Percentiles rank a stretch among this genome's conserved stretches.
Evolutionary conservation across 768 basidiomycete species (phyloP).

Genomic region (Leccinellum rugosiceps): DNA sequence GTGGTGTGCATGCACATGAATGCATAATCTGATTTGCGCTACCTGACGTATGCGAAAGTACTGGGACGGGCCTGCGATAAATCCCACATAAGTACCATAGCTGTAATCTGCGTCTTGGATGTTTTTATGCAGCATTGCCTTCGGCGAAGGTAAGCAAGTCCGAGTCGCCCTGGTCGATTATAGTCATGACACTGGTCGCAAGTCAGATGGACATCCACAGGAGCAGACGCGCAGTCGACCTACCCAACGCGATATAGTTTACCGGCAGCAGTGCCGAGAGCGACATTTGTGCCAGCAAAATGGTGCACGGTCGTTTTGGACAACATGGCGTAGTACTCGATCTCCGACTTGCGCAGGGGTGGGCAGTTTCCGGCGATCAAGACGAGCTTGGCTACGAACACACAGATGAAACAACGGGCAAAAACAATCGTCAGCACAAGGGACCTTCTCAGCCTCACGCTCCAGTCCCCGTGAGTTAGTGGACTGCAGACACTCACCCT

Average conservation of each 20-base stretch:
- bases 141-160: slow-evolving; percentile 89
- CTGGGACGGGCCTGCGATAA: background rate
- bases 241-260: slow-evolving; percentile 99
- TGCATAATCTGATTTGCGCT: slow-evolving; percentile 1
- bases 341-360: slow-evolving; percentile 97
- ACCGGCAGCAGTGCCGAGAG: slow-evolving; percentile 97
- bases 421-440: slow-evolving; percentile 60
- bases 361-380: slow-evolving; percentile 99
- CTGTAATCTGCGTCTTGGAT: background rate
- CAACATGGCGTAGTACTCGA: slow-evolving; percentile 99
- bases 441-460: slow-evolving; percentile 99
- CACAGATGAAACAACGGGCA: slow-evolving; percentile 14
- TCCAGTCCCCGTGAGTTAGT: slow-evolving; percentile 85
- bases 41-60: background rate
- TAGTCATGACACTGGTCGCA: slow-evolving; percentile 84
- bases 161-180: slow-evolving; percentile 94
- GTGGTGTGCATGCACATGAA: background rate
- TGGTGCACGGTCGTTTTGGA: slow-evolving; percentile 99
- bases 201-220: slow-evolving; percentile 3
- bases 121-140: slow-evolving; percentile 56
- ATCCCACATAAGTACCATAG: slow-evolving; percentile 5
- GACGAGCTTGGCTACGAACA: slow-evolving; percentile 84
- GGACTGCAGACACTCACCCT: slow-evolving; percentile 64
- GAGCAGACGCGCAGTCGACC: slow-evolving; percentile 18
- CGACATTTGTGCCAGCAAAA: slow-evolving; percentile 96